Evolutionary conservation across 768 basidiomycete species (phyloP).

Genomic region (Boletus vermiculosoides): DNA sequence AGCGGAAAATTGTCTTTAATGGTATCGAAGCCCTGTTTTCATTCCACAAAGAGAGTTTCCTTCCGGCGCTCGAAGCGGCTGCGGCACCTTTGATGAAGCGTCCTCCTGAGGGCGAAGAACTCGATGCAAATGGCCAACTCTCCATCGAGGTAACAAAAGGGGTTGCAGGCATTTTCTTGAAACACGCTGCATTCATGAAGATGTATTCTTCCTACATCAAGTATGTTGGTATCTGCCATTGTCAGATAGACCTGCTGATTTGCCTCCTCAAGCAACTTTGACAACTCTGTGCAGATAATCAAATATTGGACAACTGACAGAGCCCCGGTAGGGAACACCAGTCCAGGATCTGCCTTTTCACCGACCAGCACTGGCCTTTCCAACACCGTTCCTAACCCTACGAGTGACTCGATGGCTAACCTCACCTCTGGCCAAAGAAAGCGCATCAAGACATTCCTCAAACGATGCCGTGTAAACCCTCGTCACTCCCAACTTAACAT

Average conservation of each 20-base stretch:
- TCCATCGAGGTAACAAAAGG: constrained; percentile 73
- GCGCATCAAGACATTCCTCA: constrained; percentile 85
- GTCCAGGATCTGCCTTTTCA: constrained; percentile 40
- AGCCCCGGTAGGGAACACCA: constrained; percentile 36
- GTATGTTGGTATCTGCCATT: constrained; percentile 44
- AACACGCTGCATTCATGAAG: constrained; percentile 96
- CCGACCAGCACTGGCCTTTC: constrained; percentile 59
- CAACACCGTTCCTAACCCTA: constrained; percentile 47
- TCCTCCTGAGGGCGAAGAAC: constrained; percentile 42
- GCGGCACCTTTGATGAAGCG: constrained; percentile 64
- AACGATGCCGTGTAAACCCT: constrained; percentile 86
- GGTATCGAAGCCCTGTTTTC: constrained; percentile 87
- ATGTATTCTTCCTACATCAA: constrained; percentile 99
- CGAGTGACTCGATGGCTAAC: constrained; percentile 45
- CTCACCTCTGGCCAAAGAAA: constrained; percentile 81
- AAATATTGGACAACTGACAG: constrained; percentile 79
- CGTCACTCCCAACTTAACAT: constrained; percentile 91
- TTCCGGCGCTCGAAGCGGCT: constrained; percentile 84
- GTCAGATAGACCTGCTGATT: constrained; percentile 12
- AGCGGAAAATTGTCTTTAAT: constrained; percentile 89
- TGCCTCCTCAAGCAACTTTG: constrained; percentile 71
- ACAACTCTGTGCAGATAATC: constrained; percentile 85
- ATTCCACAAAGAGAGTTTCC: constrained; percentile 91
- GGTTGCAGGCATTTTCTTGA: constrained; percentile 86
- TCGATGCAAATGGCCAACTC: constrained; percentile 69